Conservation (phyloP, 2,329 filamentous ascomycete genomes). For the Colletotrichum tofieldiae region DNA sequence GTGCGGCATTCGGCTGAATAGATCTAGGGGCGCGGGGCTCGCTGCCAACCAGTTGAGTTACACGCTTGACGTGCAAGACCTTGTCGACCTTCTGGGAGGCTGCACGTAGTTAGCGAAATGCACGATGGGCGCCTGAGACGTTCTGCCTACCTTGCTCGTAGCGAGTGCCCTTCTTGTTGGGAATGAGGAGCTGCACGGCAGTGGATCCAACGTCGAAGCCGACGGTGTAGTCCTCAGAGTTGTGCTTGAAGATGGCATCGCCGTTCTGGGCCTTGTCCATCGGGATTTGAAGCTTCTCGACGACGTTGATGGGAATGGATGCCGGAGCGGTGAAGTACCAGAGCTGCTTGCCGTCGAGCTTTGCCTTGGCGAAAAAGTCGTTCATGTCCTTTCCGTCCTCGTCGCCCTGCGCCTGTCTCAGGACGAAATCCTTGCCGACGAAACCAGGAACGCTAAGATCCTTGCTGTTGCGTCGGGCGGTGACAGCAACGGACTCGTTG, state of each 20-base stretch:
- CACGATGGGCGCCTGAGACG: neutral
- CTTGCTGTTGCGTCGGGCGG: constrained; percentile 52
- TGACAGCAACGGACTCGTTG: constrained; percentile 57
- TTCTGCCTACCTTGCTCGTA: constrained; percentile 68
- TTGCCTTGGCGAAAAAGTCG: constrained; percentile 71
- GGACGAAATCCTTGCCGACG: constrained; percentile 67
- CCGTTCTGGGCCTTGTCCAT: constrained; percentile 69
- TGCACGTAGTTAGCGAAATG: constrained; percentile 35
- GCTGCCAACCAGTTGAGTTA: constrained; percentile 69
- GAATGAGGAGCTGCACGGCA: constrained; percentile 74
- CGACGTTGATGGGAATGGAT: constrained; percentile 76
- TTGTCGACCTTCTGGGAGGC: constrained; percentile 65
- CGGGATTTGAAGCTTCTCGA: constrained; percentile 76
- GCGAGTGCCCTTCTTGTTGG: constrained; percentile 67
- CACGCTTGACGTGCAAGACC: constrained; percentile 76
- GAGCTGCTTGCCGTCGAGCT: constrained; percentile 79
- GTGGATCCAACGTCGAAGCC: constrained; percentile 67
- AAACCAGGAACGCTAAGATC: constrained; percentile 57
- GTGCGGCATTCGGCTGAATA: constrained; percentile 64
- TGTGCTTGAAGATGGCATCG: constrained; percentile 72
- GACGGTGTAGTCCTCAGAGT: constrained; percentile 75
- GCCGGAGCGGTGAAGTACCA: constrained; percentile 86
- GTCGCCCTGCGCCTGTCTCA: constrained; percentile 64
- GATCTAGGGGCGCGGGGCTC: constrained; percentile 53
- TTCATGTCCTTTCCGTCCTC: constrained; percentile 63